Conservation (phyloP, 441 rosid species). For the Adansonia madagascariensis region DNA sequence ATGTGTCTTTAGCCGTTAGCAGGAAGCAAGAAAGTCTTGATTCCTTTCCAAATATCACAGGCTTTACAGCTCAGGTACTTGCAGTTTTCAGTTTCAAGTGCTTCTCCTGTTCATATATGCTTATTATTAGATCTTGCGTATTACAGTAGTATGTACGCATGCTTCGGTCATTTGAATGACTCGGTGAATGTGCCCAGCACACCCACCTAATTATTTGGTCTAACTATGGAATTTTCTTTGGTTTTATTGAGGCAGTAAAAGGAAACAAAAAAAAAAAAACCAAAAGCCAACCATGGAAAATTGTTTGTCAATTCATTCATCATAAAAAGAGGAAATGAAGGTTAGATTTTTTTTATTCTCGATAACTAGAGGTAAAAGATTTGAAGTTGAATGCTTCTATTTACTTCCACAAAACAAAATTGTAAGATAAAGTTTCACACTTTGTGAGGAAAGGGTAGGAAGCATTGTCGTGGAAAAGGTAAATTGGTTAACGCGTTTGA, state of each 20-base stretch:
- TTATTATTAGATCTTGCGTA: not conserved
- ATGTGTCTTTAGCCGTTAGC: not conserved
- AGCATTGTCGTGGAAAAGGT: not conserved
- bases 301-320: not conserved
- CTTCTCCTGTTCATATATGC: conserved; percentile 3
- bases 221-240: not conserved
- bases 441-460: not conserved
- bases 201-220: conserved; percentile 9
- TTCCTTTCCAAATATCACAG: not conserved
- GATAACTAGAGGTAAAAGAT: not conserved
- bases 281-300: not conserved
- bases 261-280: not conserved
- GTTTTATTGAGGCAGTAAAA: not conserved
- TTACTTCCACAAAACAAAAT: not conserved
- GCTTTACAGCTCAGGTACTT: not conserved
- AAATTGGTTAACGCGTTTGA: not conserved
- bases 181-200: not conserved
- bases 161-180: not conserved
- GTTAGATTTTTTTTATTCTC: not conserved
- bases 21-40: not conserved
- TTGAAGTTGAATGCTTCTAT: not conserved
- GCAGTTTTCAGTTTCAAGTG: conserved; percentile 22
- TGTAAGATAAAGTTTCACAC: not conserved
- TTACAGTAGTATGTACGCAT: not conserved
- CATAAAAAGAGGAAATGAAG: not conserved